A percentile compares a stretch with the other conserved stretches of the same genome.
These are phyloP conservation scores for Euphorbia peplus DNA, from an alignment of 345 rosid genomes.

Conservation along the genomic window DNA sequence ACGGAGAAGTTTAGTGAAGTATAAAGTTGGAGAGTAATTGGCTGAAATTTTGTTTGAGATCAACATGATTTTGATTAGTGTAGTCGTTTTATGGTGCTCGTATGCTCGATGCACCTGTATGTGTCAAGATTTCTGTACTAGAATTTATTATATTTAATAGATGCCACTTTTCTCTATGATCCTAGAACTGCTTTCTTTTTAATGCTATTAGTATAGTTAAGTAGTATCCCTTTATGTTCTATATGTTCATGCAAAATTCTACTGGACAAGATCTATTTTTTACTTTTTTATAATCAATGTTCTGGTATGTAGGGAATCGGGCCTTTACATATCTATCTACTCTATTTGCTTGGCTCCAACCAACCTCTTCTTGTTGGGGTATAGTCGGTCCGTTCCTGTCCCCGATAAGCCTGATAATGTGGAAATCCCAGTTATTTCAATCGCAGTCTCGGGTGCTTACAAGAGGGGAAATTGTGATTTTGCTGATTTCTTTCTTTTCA, in stretches of 20 bases:
- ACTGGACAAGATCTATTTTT: background rate
- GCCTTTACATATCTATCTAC: too few relatives aligned
- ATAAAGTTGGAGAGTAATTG: background rate
- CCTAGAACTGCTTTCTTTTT: background rate
- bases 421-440: too few relatives aligned
- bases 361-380: too few relatives aligned
- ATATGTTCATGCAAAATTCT: background rate
- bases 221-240: background rate
- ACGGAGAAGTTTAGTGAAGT: background rate
- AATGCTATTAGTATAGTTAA: background rate
- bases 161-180: background rate
- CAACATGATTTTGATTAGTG: background rate
- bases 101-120: background rate
- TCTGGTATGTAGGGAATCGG: background rate
- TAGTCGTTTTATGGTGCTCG: background rate
- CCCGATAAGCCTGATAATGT: too few relatives aligned
- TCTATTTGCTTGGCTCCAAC: too few relatives aligned
- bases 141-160: too few relatives aligned
- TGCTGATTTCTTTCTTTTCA: too few relatives aligned
- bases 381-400: too few relatives aligned
- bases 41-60: background rate
- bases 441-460: too few relatives aligned
- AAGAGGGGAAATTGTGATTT: too few relatives aligned
- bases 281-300: background rate
- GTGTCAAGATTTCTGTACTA: background rate